Evolutionary conservation across 2,329 filamentous ascomycete genomes (phyloP), one percentile per base, ranked within the genome.

Genomic region (Chaetomium globosum): DNA sequence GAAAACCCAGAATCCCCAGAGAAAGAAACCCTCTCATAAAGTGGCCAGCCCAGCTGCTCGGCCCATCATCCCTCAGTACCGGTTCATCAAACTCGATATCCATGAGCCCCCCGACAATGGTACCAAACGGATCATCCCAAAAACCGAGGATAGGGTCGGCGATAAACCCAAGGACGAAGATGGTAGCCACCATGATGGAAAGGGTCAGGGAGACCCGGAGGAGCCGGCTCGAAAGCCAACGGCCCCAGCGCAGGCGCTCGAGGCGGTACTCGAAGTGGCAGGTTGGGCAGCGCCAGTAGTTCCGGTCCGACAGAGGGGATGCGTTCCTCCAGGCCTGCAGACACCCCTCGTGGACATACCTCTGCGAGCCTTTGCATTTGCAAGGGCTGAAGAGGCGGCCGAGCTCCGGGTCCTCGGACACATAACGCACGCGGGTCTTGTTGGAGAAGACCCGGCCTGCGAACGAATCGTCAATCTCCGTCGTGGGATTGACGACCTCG

Each of bases 281-380:
- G 0, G 92, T 97, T 23, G 91, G 91, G 74, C 94, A 98, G 73
- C 91, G 85, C 86, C 89, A 97, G 75, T 88, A 96, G 71, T 93
- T 92, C 64, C 90, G 85, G 36, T 80, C 83, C 73, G 77, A 77
- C 31, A 77, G 73, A 0, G 91, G 89, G 74, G 92, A 87, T 52
- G 91, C 85, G 68, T 89, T 84, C 71, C 95, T 87, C 92, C 93
- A 98, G 12, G 86, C 83, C 73, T 90, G 87, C 57, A 99, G 82
- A 74, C 95, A 99, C 33, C 88, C 90, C 77, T 97, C 92, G 76
- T 99, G 95, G 28, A 98, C 93, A 77, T 96, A 97, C 79, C 91
- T 91, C 71, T 94, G 91, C 48, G 91, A 92, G 60, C 95, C 95
- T 79, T 92, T 96, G 83, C 95, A 99, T 78, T 89, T 88, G 82